phyloP scores from a whole-genome alignment of 352 stramenopile species.

The Phytophthora crassamura region DNA sequence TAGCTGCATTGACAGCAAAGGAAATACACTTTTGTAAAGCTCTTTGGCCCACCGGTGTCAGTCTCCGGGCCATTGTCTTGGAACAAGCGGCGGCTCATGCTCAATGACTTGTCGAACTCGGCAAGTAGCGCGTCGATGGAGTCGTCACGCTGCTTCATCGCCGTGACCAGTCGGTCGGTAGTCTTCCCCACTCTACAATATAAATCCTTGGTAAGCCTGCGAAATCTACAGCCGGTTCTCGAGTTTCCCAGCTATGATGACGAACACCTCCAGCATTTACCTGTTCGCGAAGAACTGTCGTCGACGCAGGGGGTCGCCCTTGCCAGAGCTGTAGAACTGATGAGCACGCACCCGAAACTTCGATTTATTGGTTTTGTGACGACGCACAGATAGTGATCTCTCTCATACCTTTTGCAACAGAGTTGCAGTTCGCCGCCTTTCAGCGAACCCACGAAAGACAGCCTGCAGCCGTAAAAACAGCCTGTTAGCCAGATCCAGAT shows the following conservation, averaged over 20 bases:
- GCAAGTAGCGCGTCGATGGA: conserved; percentile 84
- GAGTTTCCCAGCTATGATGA: neutral
- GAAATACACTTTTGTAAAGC: neutral
- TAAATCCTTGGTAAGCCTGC: neutral
- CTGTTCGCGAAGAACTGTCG: conserved; percentile 73
- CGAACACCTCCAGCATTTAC: conserved; percentile 20
- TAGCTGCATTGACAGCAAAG: no score
- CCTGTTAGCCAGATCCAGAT: neutral
- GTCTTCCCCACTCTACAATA: conserved; percentile 60
- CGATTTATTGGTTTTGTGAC: neutral
- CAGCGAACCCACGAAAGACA: conserved; percentile 43
- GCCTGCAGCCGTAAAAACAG: conserved; percentile 20
- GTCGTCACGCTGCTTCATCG: conserved; percentile 71
- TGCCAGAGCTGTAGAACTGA: conserved; percentile 74
- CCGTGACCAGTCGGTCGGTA: conserved; percentile 59
- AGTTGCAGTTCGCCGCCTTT: conserved; percentile 21
- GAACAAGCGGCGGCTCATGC: conserved; percentile 74
- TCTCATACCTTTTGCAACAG: conserved; percentile 45
- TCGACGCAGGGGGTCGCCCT: conserved; percentile 59
- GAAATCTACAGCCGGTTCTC: no score
- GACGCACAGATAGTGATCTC: neutral
- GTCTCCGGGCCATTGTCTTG: conserved; percentile 43
- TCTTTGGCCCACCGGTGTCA: conserved; percentile 28
- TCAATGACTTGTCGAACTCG: conserved; percentile 77
- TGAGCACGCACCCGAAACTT: neutral